Base-by-base conservation (phyloP, 2,329 filamentous ascomycete genomes). In the Aspergillus sp. region DNA sequence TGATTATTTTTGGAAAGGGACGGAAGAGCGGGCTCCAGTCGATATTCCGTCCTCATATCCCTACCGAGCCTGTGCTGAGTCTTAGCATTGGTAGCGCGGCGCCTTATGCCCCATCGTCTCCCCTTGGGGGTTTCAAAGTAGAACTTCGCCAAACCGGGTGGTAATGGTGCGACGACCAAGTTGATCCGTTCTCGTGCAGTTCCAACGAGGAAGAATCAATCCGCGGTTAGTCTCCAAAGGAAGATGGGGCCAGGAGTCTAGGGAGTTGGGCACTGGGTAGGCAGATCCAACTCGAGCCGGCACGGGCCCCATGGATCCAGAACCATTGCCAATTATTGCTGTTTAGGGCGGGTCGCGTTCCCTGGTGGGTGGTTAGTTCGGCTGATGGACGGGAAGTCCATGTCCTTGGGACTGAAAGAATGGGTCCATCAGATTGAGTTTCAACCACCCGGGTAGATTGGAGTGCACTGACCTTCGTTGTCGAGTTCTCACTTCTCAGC, bases 401-500 rank as follows among this genome's bases (percentile, higher is more conserved):
- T 45, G 47, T 31, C 49, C 22, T 50, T 42, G 20, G 45, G 20
- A 24, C 39, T 46, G 24, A 14, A 55, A 32, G 53, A 49, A 32
- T 49, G 53, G 53, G 42, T 16, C 53, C 29, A 20, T 52, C 49
- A 51, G 55, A 56, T 56, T 56, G 55, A 52, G 55, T 56, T 56
- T 56, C 26, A 9, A 51, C 53, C 42, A 55, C 24, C 32, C 54
- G 55, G 49, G 49, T 56, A 52, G 32, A 56, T 56, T 39, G 50
- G 31, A 39, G 50, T 52, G 49, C 49, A 51, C 31, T 52, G 50
- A 31, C 50, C 31, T 22, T 31, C 18, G 52, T 18, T 18, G 18
- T 22, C 31, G 10, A 42, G 49, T 26, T 51, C 24, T 26, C 18
- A 18, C 12, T 26, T 52, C 16, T 52, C 31, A 42, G 31, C 14